Percentiles rank a stretch among this genome's conserved stretches.
Evolutionary conservation across 2,329 filamentous ascomycete genomes (phyloP).

Genomic region (Scedosporium minutisporum): DNA sequence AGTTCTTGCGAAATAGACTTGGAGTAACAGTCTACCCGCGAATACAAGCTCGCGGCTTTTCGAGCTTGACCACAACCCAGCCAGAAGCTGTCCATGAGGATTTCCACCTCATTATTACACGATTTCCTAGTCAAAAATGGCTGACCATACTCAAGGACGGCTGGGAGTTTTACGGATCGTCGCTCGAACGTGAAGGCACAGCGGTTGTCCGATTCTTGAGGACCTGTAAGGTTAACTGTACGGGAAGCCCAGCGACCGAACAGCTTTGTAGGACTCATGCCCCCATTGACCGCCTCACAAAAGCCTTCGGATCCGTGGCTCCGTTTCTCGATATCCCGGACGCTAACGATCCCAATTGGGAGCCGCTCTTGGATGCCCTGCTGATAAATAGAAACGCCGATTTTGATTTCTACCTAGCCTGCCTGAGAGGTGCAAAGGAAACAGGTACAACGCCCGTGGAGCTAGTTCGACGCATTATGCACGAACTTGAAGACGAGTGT

Average conservation of each 20-base stretch:
- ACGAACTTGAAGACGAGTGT: background rate
- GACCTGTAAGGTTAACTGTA: background rate
- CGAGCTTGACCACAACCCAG: background rate
- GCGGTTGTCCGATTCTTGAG: background rate
- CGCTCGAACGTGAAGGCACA: background rate
- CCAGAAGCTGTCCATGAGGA: background rate
- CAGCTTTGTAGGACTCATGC: background rate
- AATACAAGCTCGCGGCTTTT: background rate
- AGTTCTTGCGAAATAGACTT: background rate
- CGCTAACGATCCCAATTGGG: slow-evolving; percentile 1
- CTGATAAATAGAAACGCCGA: background rate
- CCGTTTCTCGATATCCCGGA: slow-evolving; percentile 7
- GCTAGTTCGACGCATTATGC: background rate
- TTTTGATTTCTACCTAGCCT: slow-evolving; percentile 5
- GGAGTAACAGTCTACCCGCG: background rate
- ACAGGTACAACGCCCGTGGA: background rate
- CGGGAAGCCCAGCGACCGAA: no score
- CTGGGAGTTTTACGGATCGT: slow-evolving; percentile 4
- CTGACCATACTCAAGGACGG: slow-evolving; percentile 7
- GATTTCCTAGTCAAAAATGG: background rate
- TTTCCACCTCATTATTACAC: background rate
- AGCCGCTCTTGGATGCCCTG: background rate
- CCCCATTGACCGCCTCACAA: background rate
- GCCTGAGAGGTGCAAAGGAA: background rate
- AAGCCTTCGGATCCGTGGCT: background rate